Percentiles rank a stretch among this genome's conserved stretches.
These are phyloP conservation scores for Talaromyces sp. DNA, from an alignment of 2,329 filamentous ascomycete species.

Conservation along the genomic window DNA sequence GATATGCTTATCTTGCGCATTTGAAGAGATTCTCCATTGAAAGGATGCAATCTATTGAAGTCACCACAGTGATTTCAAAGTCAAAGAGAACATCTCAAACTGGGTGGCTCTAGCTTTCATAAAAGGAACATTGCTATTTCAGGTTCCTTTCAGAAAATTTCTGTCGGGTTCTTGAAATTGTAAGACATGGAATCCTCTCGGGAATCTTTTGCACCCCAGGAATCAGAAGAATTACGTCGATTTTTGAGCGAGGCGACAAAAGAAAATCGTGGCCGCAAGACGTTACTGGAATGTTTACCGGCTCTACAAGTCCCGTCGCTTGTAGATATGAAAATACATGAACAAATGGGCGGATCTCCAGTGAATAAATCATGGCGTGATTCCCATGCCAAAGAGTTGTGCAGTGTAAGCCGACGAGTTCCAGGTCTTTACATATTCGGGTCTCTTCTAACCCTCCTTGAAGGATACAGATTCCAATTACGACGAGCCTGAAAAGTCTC, in stretches of 20 bases:
- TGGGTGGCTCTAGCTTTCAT: neutral
- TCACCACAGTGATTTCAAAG: neutral
- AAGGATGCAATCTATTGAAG: neutral
- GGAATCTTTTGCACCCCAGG: neutral
- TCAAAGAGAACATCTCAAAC: neutral
- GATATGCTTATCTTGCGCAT: neutral
- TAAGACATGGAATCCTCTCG: neutral
- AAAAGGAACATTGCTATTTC: neutral
- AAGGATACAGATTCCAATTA: neutral
- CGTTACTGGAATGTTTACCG: neutral
- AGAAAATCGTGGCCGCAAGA: neutral
- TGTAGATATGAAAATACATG: neutral
- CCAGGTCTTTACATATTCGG: neutral
- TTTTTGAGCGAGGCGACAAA: neutral
- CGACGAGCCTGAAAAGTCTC: neutral
- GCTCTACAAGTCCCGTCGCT: neutral
- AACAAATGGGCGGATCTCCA: neutral
- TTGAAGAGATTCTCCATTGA: neutral
- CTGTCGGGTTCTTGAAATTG: neutral
- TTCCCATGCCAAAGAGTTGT: neutral
- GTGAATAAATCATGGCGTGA: neutral
- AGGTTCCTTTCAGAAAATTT: neutral
- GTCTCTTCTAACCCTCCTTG: neutral
- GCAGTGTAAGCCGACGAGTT: neutral
- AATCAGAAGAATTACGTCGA: neutral